Conservation (phyloP, 1,139 yeast species). For the Williopsis jadinii region DNA sequence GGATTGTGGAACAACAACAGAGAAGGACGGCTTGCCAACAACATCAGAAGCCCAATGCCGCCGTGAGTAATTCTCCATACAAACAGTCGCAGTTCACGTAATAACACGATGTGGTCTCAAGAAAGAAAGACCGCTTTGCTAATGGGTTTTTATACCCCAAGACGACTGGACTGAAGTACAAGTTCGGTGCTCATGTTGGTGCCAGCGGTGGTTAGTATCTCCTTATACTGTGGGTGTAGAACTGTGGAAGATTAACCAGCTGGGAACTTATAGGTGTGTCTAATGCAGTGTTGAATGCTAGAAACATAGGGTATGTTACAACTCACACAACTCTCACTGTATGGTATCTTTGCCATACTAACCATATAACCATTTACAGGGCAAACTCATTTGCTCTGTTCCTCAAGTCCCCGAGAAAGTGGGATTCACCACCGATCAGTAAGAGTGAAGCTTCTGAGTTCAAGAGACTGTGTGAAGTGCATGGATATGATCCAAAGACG, state of each 20-base stretch:
- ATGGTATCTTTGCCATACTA: too few species aligned
- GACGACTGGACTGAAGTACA: conserved; percentile 31
- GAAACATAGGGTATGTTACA: conserved; percentile 53
- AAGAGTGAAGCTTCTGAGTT: conserved; percentile 63
- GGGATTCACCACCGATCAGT: conserved; percentile 78
- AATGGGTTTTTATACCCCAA: conserved; percentile 22
- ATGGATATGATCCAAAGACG: conserved; percentile 63
- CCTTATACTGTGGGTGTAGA: conserved; percentile 4
- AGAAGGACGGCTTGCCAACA: too few species aligned
- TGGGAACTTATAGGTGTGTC: conserved; percentile 38
- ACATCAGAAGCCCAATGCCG: not conserved
- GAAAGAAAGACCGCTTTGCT: conserved; percentile 9
- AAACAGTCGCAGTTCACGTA: not conserved
- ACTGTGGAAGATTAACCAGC: not conserved
- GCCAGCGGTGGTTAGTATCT: conserved; percentile 49
- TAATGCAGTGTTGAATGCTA: conserved; percentile 69
- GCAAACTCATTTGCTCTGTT: conserved; percentile 82
- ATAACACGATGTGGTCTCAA: conserved; percentile 1
- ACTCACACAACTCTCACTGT: not conserved
- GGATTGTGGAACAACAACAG: too few species aligned
- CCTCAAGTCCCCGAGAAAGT: conserved; percentile 81
- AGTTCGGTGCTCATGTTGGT: conserved; percentile 81
- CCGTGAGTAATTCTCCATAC: not conserved
- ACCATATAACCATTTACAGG: conserved; percentile 14
- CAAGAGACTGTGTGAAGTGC: conserved; percentile 49